These are phyloP conservation scores for Phytopythium chamaehyphon DNA, from an alignment of 352 stramenopile genomes.

Conservation along the genomic window DNA sequence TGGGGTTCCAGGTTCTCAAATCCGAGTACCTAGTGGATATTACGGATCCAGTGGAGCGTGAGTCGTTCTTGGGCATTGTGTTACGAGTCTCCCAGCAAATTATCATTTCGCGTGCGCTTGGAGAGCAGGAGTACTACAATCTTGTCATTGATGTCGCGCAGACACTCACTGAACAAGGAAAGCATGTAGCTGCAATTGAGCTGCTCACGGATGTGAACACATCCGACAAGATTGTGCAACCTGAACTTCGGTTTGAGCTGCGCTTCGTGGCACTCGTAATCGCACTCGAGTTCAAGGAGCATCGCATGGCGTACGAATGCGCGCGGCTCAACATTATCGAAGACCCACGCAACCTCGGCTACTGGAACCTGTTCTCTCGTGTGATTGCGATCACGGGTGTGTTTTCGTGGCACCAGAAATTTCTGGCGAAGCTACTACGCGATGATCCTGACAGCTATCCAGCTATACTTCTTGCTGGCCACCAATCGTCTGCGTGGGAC, in stretches of 20 bases:
- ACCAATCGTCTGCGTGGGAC: constrained; percentile 82
- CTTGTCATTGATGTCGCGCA: constrained; percentile 77
- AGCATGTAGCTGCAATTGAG: constrained; percentile 82
- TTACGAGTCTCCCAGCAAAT: constrained; percentile 83
- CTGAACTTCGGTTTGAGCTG: constrained; percentile 69
- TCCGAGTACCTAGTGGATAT: constrained; percentile 84
- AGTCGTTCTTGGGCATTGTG: constrained; percentile 84
- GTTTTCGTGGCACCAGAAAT: constrained; percentile 88
- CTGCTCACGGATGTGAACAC: constrained; percentile 85
- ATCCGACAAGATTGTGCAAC: constrained; percentile 76
- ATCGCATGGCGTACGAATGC: constrained; percentile 87
- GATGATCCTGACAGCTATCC: constrained; percentile 77
- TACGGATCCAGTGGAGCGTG: constrained; percentile 57
- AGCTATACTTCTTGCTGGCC: constrained; percentile 73
- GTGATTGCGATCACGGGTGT: constrained; percentile 82
- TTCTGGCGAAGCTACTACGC: constrained; percentile 73
- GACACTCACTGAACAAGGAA: constrained; percentile 73
- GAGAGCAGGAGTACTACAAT: constrained; percentile 70
- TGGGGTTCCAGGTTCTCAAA: constrained; percentile 77
- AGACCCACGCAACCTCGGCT: constrained; percentile 72
- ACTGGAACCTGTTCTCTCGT: constrained; percentile 83
- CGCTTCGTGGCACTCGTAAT: constrained; percentile 83
- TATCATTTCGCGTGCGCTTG: constrained; percentile 67
- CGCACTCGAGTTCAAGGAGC: constrained; percentile 80
- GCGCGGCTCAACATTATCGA: constrained; percentile 85